A percentile compares a stretch with the other conserved stretches of the same genome.
These are phyloP conservation scores for Fusarium decemcellulare DNA, from an alignment of 2,329 filamentous ascomycete species.

Conservation along the genomic window DNA sequence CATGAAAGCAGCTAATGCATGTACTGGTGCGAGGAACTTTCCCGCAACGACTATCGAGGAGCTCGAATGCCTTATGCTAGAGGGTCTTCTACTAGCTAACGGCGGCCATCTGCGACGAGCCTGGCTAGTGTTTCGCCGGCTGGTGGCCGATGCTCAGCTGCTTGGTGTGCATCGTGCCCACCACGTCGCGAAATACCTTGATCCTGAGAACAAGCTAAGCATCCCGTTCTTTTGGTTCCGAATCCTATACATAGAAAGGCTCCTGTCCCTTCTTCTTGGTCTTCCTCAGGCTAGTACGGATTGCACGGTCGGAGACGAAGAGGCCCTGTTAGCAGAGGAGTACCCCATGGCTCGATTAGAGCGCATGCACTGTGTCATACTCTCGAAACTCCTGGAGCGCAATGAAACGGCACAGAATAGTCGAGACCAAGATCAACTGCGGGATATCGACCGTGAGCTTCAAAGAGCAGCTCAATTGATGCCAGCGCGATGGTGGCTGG, in stretches of 20 bases:
- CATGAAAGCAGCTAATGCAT: not conserved
- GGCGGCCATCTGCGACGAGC: conserved; percentile 65
- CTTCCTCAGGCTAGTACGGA: not conserved
- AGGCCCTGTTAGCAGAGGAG: not conserved
- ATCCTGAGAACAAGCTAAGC: not conserved
- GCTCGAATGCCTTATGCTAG: conserved; percentile 1
- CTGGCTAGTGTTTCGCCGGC: conserved; percentile 65
- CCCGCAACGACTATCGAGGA: not conserved
- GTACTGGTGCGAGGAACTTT: not conserved
- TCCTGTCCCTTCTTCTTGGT: not conserved
- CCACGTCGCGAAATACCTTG: conserved; percentile 1
- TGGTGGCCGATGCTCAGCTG: conserved; percentile 63
- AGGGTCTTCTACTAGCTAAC: conserved; percentile 59
- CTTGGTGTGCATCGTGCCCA: conserved; percentile 35
- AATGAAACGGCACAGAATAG: not conserved
- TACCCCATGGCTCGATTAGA: not conserved
- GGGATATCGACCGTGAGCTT: not conserved
- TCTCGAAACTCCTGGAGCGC: not conserved
- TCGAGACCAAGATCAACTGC: not conserved
- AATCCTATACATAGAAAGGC: not conserved
- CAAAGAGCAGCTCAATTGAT: not conserved
- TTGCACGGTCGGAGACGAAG: not conserved
- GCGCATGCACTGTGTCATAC: conserved; percentile 1
- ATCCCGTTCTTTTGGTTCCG: conserved; percentile 4
- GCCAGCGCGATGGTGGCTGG: not conserved